Base-by-base conservation (phyloP, 768 basidiomycete species). In the Suillus decipiens region DNA sequence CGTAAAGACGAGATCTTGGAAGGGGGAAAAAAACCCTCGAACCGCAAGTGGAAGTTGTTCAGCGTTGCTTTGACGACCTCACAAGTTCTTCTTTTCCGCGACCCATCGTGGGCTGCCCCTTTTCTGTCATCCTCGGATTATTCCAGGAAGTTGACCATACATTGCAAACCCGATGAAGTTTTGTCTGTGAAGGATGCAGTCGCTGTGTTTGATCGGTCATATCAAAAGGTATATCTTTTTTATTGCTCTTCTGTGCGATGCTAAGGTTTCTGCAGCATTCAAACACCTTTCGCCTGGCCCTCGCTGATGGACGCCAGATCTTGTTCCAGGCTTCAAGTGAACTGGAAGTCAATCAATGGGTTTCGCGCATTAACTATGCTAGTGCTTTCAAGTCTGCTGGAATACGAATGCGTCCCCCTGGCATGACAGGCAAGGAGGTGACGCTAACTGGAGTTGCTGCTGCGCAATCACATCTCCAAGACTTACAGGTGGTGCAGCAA, bases 341-440 rank as follows among this genome's bases (percentile, higher is more conserved):
- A 63, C 74, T 78, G 50, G 92, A 95, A 63, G 83, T 93, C 79
- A 90, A 95, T 68, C 85, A 89, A 66, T 99, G 97, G 97, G 88
- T 99, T 65, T 83, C 89, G 15, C 81, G 83, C 37, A 94, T 99
- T 71, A 99, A 99, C 76, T 99, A 97, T 72, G 95, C 95, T 3
- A 90, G 93, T 63, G 82, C 93, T 6, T 99, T 97, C 85, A 95
- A 90, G 77, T 87, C 93, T 2, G 83, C 88, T 17, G 90, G 90
- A 11, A 80, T 98, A 42, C 82, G 86, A 51, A 94, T 97, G 86
- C 86, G 95, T 24, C 82, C 91, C 0, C 76, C 83, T 14, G 86
- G 84, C 19, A 86, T 94, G 82, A 84, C 88, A 22, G 80, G 82
- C 54, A 83, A 81, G 68, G 90, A 89, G 68, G 85, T 92, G 36